Conservation (phyloP, 345 rosid species). For the Citrus reticulata region DNA sequence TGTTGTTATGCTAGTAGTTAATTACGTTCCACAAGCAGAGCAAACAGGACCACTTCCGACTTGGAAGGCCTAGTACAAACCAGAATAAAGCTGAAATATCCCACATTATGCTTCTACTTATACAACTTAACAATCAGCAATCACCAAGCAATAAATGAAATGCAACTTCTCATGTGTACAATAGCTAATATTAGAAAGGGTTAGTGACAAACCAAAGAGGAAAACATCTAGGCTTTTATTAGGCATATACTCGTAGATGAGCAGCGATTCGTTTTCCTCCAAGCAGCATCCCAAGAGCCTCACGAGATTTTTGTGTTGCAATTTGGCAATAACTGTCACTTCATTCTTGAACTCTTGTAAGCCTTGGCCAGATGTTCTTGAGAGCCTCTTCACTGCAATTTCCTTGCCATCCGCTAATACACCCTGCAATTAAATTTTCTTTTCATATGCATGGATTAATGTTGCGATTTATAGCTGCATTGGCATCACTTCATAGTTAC, state of each 20-base stretch:
- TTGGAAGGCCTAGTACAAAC: not conserved
- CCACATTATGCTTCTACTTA: not conserved
- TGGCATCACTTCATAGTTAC: slow-evolving; percentile 5
- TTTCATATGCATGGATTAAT: not conserved
- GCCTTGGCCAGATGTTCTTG: slow-evolving; percentile 19
- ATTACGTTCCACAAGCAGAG: not conserved
- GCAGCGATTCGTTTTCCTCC: slow-evolving; percentile 11
- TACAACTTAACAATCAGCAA: not conserved
- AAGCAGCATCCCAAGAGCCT: slow-evolving; percentile 19
- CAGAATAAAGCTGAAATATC: not conserved
- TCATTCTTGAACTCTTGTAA: slow-evolving; percentile 19
- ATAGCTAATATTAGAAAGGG: not conserved
- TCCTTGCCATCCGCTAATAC: not conserved
- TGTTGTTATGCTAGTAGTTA: too few relatives aligned
- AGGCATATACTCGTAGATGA: slow-evolving; percentile 19
- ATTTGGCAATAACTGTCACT: slow-evolving; percentile 6
- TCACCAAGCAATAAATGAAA: too few relatives aligned
- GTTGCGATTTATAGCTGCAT: not conserved
- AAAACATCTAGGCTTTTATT: slow-evolving; percentile 16
- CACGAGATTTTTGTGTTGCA: slow-evolving; percentile 19
- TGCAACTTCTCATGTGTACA: not conserved
- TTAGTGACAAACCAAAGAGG: not conserved
- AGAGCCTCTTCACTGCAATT: slow-evolving; percentile 3
- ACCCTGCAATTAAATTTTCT: not conserved
- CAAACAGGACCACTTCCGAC: too few relatives aligned